Evolutionary conservation across 768 basidiomycete genomes (phyloP), one percentile per base, ranked within the genome.

Genomic region (Phanerochaete carnosa): DNA sequence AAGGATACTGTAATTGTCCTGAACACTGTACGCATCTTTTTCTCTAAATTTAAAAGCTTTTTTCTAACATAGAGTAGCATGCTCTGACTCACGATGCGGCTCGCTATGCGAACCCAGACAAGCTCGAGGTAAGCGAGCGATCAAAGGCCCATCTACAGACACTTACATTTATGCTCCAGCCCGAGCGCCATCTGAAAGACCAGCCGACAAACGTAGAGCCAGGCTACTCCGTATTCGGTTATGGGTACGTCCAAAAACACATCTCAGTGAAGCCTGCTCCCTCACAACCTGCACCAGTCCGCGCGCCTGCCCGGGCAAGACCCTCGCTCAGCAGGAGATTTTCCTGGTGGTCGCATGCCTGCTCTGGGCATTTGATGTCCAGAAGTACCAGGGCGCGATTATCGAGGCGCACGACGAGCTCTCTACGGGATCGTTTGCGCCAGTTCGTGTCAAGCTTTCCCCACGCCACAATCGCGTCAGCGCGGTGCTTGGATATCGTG

Each of bases 301-400:
- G 52, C 52, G 19, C 33, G 22, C 30, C 7, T 49, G 45, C 29
- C 45, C n/a, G 8, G 46, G 45, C 26, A 58, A 32, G 33, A 13
- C 23, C 2, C 29, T 58, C 30, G 57, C 57, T 26, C 23, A 58
- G 45, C 23, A 16, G 9, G 45, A 43, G 23, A 32, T 35, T 16
- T 49, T 49, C 28, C 29, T 58, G 2, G 46, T 46, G 9, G 25
- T 49, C 26, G 30, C 57, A 4, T 73, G 75, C 30, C 72, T 82
- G 70, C 70, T 81, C 8, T 82, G 80, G 80, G 75, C 77, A 1
- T 82, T 78, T 68, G 72, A 67, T 28, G 75, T 81, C 65, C 71
- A 72, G 39, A n/a, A n/a, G n/a, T n/a, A n/a, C n/a, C n/a, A n/a
- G n/a, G n/a, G n/a, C n/a, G n/a, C n/a, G n/a, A n/a, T n/a, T n/a